These are phyloP conservation scores for Chrysochromulina tobinii DNA, from an alignment of 78 protist species.

Conservation along the genomic window DNA sequence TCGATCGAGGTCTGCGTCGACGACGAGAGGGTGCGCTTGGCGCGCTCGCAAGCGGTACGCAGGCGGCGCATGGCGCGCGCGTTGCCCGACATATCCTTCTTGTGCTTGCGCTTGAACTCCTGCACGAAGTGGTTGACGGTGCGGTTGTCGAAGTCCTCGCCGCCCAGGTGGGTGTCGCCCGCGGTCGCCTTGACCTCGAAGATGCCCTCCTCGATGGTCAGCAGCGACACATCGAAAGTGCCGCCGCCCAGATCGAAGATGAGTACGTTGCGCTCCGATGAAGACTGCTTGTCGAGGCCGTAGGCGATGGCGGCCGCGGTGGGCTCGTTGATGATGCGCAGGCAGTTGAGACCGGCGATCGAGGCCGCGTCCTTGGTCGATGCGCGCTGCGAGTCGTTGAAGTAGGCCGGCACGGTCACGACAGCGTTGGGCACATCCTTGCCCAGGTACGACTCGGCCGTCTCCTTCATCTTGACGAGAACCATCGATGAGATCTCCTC, in stretches of 20 bases:
- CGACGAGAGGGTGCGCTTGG: slow-evolving; percentile 79
- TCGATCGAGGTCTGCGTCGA: slow-evolving; percentile 83
- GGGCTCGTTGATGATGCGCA: slow-evolving; percentile 86
- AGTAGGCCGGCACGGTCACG: slow-evolving; percentile 86
- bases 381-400: slow-evolving; percentile 87
- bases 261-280: slow-evolving; percentile 61
- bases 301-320: slow-evolving; percentile 89
- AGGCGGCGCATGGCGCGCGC: slow-evolving; percentile 88
- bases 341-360: slow-evolving; percentile 73
- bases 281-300: slow-evolving; percentile 48
- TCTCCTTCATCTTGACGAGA: slow-evolving; percentile 78
- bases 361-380: slow-evolving; percentile 90
- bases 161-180: slow-evolving; percentile 92
- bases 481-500: slow-evolving; percentile 76
- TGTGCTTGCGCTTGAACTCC: slow-evolving; percentile 86
- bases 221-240: slow-evolving; percentile 87
- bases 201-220: slow-evolving; percentile 89
- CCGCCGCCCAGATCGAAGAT: slow-evolving; percentile 76
- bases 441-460: slow-evolving; percentile 82
- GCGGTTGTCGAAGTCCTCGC: slow-evolving; percentile 86
- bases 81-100: slow-evolving; percentile 77
- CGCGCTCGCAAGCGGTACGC: slow-evolving; percentile 92
- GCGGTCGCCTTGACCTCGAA: slow-evolving; percentile 96
- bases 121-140: slow-evolving; percentile 84
- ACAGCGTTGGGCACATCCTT: slow-evolving; percentile 70